Conservation (phyloP, 768 basidiomycete genomes). For the Lactarius akahatsu region DNA sequence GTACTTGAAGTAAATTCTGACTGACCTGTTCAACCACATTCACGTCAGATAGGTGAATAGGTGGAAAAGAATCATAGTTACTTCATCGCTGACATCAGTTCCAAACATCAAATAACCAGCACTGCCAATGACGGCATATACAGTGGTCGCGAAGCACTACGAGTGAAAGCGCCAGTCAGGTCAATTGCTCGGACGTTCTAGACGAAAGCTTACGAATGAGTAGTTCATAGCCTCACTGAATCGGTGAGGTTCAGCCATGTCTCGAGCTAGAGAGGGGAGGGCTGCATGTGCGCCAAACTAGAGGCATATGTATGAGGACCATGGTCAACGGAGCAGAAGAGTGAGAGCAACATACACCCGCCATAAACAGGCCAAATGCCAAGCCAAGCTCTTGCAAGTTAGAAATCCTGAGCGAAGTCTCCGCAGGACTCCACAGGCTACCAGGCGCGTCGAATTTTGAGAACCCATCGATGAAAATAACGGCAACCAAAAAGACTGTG, state of each 20-base stretch:
- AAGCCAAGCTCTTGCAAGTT: conserved; percentile 64
- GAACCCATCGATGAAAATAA: conserved; percentile 82
- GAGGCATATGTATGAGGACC: conserved; percentile 2
- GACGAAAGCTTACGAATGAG: conserved; percentile 63
- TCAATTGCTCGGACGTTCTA: conserved; percentile 23
- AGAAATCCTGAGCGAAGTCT: conserved; percentile 59
- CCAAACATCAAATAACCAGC: conserved; percentile 95
- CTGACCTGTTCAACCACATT: conserved; percentile 58
- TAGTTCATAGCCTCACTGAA: conserved; percentile 83
- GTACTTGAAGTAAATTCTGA: conserved; percentile 68
- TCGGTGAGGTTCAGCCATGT: conserved; percentile 80
- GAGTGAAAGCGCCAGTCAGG: background rate
- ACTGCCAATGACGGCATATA: conserved; percentile 58
- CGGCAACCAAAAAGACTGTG: conserved; percentile 67
- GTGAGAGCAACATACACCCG: conserved; percentile 56
- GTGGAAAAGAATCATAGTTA: conserved; percentile 37
- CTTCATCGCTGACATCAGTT: conserved; percentile 73
- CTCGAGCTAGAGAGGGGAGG: conserved; percentile 84
- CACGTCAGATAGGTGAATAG: conserved; percentile 12
- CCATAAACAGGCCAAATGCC: conserved; percentile 89
- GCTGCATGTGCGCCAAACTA: conserved; percentile 92
- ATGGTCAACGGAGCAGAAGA: background rate
- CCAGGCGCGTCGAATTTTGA: conserved; percentile 72
- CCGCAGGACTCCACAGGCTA: conserved; percentile 72
- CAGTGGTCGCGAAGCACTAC: conserved; percentile 25